Evolutionary conservation across 176 grass and related monocot species (phyloP).

Genomic region (Triticum turgidum): DNA sequence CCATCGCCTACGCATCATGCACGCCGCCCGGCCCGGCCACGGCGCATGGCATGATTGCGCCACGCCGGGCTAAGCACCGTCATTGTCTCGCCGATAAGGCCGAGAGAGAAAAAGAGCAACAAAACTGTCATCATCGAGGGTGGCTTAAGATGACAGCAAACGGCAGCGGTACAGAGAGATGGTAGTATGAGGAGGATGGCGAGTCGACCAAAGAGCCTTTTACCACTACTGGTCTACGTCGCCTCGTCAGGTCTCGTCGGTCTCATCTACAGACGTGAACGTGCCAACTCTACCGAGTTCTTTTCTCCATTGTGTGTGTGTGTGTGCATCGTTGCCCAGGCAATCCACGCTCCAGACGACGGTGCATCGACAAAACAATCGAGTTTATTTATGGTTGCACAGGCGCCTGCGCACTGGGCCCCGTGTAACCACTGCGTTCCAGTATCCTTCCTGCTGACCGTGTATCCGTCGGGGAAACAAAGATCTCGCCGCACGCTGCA

Average conservation of each 20-base stretch:
- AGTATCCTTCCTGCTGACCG: not conserved
- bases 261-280: not conserved
- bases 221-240: not conserved
- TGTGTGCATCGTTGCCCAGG: too few species aligned
- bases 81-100: not conserved
- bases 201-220: not conserved
- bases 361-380: too few species aligned
- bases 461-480: not conserved
- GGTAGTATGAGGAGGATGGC: not conserved
- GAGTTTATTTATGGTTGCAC: not conserved
- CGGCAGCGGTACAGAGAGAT: not conserved
- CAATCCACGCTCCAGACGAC: not conserved
- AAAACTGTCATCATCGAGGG: not conserved
- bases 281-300: not conserved
- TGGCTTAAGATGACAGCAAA: slow-evolving; percentile 40
- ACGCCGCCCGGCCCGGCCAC: not conserved
- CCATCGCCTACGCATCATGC: not conserved
- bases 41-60: slow-evolving; percentile 21
- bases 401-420: not conserved
- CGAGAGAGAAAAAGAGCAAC: not conserved
- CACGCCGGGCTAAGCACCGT: not conserved
- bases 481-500: not conserved
- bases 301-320: not conserved
- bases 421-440: not conserved
- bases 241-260: not conserved